Evolutionary conservation across 73 alveolate genomes (phyloP).

Genomic region (Paramecium bursaria): DNA sequence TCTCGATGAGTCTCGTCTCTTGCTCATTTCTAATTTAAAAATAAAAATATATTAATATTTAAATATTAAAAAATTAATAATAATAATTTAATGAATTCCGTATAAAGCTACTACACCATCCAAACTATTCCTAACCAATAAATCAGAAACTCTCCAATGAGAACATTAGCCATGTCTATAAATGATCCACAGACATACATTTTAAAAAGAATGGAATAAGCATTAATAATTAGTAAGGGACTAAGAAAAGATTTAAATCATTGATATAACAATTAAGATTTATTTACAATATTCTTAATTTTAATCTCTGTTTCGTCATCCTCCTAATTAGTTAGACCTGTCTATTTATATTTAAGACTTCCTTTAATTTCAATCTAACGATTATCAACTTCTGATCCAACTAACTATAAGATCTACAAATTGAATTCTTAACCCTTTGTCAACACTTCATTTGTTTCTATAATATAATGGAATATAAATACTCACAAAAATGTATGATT

Average conservation of each 20-base stretch:
- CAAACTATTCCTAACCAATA: background rate
- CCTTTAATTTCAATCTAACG: background rate
- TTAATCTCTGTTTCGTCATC: background rate
- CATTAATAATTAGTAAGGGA: background rate
- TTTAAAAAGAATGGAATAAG: background rate
- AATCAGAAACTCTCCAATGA: background rate
- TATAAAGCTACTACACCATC: background rate
- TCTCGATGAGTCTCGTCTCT: conserved; percentile 20
- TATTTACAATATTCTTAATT: too few relatives aligned
- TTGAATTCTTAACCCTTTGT: background rate
- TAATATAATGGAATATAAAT: too few relatives aligned
- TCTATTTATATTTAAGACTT: background rate
- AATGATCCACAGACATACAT: too few relatives aligned
- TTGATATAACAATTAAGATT: background rate
- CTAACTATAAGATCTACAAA: background rate
- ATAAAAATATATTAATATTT: too few relatives aligned
- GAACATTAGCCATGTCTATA: too few relatives aligned
- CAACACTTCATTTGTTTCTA: background rate
- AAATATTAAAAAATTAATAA: too few relatives aligned
- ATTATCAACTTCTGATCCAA: background rate
- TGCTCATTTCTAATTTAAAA: conserved; percentile 5
- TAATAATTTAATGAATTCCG: background rate
- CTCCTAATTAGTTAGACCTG: background rate
- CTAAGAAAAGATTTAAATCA: background rate
- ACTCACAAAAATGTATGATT: background rate